Evolutionary conservation across 148 eudicot species (phyloP).

Genomic region (Drosera capensis): DNA sequence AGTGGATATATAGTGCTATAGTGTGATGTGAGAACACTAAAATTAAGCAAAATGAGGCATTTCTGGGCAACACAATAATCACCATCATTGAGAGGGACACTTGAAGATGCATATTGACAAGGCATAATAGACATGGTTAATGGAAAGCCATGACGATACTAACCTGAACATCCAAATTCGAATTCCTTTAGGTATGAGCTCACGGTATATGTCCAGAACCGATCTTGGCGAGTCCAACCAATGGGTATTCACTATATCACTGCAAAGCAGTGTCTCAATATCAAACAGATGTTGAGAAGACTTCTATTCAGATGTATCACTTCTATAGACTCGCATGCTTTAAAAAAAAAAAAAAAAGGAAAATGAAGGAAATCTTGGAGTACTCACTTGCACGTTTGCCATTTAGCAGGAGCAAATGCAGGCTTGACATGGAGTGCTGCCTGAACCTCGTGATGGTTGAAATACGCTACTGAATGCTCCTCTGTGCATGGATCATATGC

Average conservation of each 20-base stretch:
- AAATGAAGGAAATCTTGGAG: neutral
- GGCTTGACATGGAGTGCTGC: constrained; percentile 72
- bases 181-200: constrained; percentile 62
- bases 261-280: constrained; percentile 11
- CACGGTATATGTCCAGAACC: constrained; percentile 54
- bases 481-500: constrained; percentile 94
- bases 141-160: constrained; percentile 1
- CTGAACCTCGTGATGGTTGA: constrained; percentile 89
- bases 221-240: constrained; percentile 80
- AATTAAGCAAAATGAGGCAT: neutral
- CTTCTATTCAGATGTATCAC: neutral
- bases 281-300: neutral
- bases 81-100: neutral
- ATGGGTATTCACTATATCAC: constrained; percentile 29
- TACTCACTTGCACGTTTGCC: constrained; percentile 90
- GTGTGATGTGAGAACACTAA: no score
- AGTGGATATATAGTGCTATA: no score
- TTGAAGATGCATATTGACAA: neutral
- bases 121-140: neutral
- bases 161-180: constrained; percentile 98
- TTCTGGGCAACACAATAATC: neutral
- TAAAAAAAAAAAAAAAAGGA: neutral
- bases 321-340: neutral
- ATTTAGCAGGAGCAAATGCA: constrained; percentile 39
- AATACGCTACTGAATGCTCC: constrained; percentile 68